A percentile compares a stretch with the other conserved stretches of the same genome.
phyloP scores from a whole-genome alignment of 108 stramenopile genomes.

The Nitzschia putrida region DNA sequence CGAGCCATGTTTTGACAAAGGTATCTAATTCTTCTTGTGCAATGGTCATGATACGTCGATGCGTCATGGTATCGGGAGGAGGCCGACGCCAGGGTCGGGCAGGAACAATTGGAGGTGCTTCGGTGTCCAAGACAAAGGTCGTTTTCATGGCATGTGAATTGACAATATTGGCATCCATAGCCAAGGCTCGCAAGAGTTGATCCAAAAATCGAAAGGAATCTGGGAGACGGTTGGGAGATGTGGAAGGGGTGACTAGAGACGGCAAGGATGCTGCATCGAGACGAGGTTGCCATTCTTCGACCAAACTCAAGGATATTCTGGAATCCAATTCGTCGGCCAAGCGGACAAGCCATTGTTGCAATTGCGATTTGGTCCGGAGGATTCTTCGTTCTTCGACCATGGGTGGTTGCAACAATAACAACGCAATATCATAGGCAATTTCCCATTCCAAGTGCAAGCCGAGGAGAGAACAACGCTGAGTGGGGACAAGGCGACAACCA shows the following conservation, averaged over 20 bases:
- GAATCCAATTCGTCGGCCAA: slow-evolving; percentile 17
- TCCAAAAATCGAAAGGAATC: slow-evolving; percentile 28
- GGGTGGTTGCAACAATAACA: slow-evolving; percentile 42
- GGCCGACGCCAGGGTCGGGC: slow-evolving; percentile 19
- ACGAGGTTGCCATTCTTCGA: slow-evolving; percentile 14
- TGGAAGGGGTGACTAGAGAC: neutral
- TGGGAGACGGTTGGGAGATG: neutral
- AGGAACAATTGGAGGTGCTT: neutral
- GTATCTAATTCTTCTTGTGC: slow-evolving; percentile 17
- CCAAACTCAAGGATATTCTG: slow-evolving; percentile 10
- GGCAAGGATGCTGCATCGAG: neutral
- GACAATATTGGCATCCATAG: slow-evolving; percentile 52
- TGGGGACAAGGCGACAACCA: slow-evolving; percentile 7
- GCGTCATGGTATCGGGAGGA: slow-evolving; percentile 4
- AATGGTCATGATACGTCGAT: slow-evolving; percentile 16
- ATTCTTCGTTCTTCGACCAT: slow-evolving; percentile 53
- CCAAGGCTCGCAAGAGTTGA: slow-evolving; percentile 43
- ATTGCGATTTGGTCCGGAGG: slow-evolving; percentile 39
- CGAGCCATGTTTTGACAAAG: slow-evolving; percentile 57
- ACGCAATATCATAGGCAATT: slow-evolving; percentile 64
- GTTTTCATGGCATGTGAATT: slow-evolving; percentile 46
- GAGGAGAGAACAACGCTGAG: neutral
- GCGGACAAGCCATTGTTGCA: slow-evolving; percentile 21
- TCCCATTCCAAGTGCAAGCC: slow-evolving; percentile 35
- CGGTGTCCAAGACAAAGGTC: slow-evolving; percentile 37